Evolutionary conservation across 1,139 yeast species (phyloP).

Genomic region (Geotrichum candidum): DNA sequence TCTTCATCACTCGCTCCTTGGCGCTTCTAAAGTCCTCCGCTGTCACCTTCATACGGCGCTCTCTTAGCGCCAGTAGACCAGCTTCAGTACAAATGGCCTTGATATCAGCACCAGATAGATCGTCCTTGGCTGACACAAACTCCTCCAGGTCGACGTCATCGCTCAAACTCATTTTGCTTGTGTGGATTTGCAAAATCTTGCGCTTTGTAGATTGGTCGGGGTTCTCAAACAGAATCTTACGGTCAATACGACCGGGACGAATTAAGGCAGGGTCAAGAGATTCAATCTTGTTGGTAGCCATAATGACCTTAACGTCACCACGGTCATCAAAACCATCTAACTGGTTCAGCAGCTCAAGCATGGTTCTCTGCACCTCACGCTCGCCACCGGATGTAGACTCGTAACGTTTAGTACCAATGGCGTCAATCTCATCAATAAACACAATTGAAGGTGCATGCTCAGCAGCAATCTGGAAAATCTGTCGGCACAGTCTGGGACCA

Average conservation of each 20-base stretch:
- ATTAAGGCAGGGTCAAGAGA: slow-evolving; percentile 94
- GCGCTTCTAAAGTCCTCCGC: slow-evolving; percentile 93
- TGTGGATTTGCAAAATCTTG: slow-evolving; percentile 89
- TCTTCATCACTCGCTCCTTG: slow-evolving; percentile 93
- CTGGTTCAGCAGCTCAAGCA: slow-evolving; percentile 94
- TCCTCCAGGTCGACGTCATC: slow-evolving; percentile 87
- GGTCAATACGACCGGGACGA: slow-evolving; percentile 97
- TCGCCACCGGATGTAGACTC: slow-evolving; percentile 97
- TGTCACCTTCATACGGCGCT: slow-evolving; percentile 96
- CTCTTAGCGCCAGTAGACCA: slow-evolving; percentile 90
- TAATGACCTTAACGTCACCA: slow-evolving; percentile 96
- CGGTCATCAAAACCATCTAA: slow-evolving; percentile 97
- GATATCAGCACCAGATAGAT: slow-evolving; percentile 95
- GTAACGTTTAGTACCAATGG: slow-evolving; percentile 95
- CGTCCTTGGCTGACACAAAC: slow-evolving; percentile 87
- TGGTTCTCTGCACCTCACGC: slow-evolving; percentile 95
- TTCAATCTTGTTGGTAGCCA: slow-evolving; percentile 98
- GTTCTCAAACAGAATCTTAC: slow-evolving; percentile 92
- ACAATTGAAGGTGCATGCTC: slow-evolving; percentile 98
- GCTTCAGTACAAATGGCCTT: slow-evolving; percentile 98
- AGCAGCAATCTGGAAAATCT: slow-evolving; percentile 92
- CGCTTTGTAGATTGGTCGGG: slow-evolving; percentile 92
- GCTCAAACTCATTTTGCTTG: slow-evolving; percentile 87
- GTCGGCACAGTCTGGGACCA: slow-evolving; percentile 93
- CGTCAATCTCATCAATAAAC: slow-evolving; percentile 97